Evolutionary conservation across 164 flowering plant species (phyloP), one percentile per base, ranked within the genome.

Genomic region (Vitis amurensis): DNA sequence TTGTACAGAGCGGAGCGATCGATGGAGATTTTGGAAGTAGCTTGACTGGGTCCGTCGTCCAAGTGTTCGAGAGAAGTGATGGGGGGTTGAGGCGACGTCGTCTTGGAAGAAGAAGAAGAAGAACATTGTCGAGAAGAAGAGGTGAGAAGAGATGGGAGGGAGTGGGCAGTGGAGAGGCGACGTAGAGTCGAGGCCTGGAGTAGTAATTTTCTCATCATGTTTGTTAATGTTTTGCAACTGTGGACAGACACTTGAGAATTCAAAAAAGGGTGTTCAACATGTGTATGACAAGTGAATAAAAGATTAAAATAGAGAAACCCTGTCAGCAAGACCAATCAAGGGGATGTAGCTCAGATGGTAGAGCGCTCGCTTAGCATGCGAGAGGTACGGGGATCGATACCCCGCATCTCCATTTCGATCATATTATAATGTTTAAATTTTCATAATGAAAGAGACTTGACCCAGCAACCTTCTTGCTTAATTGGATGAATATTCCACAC

Each of bases 311-410:
- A 23, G 0, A 23, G 0, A 23, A 23, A 23, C 27, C 27, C 1
- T 23, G 27, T 23, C 2, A 23, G 27, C 27, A 23, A 23, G 27
- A 23, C 27, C 27, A 23, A 23, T 23, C 27, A 23, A 23, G 93
- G 92, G 96, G 92, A 87, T 91, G 97, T 93, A 93, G 94, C 92
- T 91, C 92, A 88, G 91, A 88, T 89, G 97, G 97, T 89, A 88
- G 98, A 93, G 94, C 94, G 93, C 94, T 91, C 94, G 94, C 97
- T 89, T 93, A 93, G 94, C 97, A 91, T 93, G 94, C 97, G 94
- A 93, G 97, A 93, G 93, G 91, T 82, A 84, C 89, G 88, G 91
- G 93, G 93, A 89, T 89, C 91, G 91, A 89, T 89, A 84, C 91
- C 89, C 89, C 88, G 91, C 91, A 87, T 89, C 91, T 87, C 93